Evolutionary conservation across 495 filamentous ascomycete species (phyloP).

Genomic region (Schizothecium vesticola): DNA sequence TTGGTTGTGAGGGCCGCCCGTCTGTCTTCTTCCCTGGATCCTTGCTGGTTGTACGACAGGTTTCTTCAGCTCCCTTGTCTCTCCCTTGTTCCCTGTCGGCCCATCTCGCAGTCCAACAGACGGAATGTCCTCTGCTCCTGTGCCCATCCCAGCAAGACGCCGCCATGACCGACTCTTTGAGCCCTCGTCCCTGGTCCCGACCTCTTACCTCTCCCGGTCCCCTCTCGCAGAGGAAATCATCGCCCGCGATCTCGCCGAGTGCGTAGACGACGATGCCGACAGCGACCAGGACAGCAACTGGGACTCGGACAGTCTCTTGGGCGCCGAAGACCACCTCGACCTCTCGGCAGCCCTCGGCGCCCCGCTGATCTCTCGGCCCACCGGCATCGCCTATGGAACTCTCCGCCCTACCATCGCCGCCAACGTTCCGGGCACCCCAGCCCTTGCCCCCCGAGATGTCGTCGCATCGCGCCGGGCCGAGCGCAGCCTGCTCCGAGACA

Average conservation of each 20-base stretch:
- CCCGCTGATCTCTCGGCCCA: constrained; percentile 62
- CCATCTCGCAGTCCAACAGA: not conserved
- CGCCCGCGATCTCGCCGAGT: constrained; percentile 60
- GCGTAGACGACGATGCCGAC: constrained; percentile 33
- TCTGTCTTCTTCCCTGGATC: not conserved
- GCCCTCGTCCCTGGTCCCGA: constrained; percentile 36
- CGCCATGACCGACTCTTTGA: constrained; percentile 8
- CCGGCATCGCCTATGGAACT: constrained; percentile 58
- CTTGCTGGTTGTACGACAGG: not conserved
- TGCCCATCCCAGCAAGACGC: constrained; percentile 10
- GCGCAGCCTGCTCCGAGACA: constrained; percentile 69
- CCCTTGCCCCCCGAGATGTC: constrained; percentile 43
- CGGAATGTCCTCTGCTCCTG: constrained; percentile 12
- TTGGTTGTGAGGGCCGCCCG: not conserved
- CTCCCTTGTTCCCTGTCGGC: not conserved
- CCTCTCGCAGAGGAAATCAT: constrained; percentile 64
- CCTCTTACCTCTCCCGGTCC: constrained; percentile 33
- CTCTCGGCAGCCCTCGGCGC: constrained; percentile 33
- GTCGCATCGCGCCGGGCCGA: constrained; percentile 65
- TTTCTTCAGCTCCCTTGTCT: not conserved
- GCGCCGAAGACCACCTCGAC: constrained; percentile 38
- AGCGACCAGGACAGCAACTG: constrained; percentile 23
- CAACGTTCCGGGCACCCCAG: constrained; percentile 49
- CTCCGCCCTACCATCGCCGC: constrained; percentile 39
- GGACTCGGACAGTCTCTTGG: constrained; percentile 5